These are phyloP conservation scores for Cicer pinnatifidum DNA, from an alignment of 306 rosid species.

Conservation along the genomic window DNA sequence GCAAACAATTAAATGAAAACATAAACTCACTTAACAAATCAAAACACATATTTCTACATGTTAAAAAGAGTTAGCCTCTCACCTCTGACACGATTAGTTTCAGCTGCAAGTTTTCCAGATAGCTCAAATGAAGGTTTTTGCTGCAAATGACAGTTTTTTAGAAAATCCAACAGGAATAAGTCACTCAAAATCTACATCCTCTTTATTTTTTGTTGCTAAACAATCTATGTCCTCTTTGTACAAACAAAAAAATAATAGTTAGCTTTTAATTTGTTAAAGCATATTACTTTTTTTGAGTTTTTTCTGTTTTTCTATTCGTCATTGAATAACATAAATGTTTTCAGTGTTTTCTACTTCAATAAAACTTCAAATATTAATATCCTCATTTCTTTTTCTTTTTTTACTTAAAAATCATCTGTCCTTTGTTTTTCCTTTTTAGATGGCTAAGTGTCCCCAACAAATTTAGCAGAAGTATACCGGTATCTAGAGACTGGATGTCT, in stretches of 20 bases:
- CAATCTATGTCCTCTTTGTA: slow-evolving; percentile 3
- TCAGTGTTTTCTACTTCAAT: slow-evolving; percentile 12
- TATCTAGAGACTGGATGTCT: slow-evolving; percentile 14
- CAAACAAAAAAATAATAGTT: background rate
- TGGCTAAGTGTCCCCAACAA: slow-evolving; percentile 20
- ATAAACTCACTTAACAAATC: slow-evolving; percentile 6
- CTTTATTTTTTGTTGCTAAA: background rate
- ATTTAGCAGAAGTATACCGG: background rate
- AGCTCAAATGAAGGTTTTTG: slow-evolving; percentile 93
- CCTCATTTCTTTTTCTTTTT: background rate
- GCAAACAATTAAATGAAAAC: slow-evolving; percentile 37
- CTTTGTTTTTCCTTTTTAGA: slow-evolving; percentile 9
- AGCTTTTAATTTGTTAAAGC: slow-evolving; percentile 35
- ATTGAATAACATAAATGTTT: background rate
- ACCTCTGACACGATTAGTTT: slow-evolving; percentile 94
- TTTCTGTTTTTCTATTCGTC: slow-evolving; percentile 3
- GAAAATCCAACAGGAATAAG: slow-evolving; percentile 35
- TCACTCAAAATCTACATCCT: slow-evolving; percentile 26
- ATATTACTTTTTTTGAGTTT: background rate
- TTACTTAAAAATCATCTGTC: background rate
- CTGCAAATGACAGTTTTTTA: slow-evolving; percentile 55
- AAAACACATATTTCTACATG: slow-evolving; percentile 25
- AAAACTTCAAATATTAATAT: background rate
- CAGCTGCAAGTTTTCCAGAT: slow-evolving; percentile 98
- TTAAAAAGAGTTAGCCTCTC: slow-evolving; percentile 35